Evolutionary conservation across 306 rosid species (phyloP).

Genomic region (Pterocarpus macrocarpus): DNA sequence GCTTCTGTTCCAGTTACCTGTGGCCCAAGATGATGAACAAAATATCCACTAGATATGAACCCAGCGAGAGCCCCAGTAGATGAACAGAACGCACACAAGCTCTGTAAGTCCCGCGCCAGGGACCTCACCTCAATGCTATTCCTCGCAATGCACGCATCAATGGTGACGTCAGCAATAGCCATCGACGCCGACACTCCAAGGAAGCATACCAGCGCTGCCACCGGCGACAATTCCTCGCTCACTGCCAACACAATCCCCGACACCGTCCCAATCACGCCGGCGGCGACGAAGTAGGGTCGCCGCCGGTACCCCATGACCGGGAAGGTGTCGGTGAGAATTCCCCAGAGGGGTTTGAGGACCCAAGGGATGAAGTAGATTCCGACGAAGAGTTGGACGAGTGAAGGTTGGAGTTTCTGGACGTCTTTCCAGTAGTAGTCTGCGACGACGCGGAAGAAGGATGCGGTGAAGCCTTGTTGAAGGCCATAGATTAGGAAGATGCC

Average conservation of each 20-base stretch:
- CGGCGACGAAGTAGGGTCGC: conserved; percentile 60
- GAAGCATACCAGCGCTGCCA: conserved; percentile 58
- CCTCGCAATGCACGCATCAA: conserved; percentile 82
- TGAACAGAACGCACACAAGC: conserved; percentile 70
- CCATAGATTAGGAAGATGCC: conserved; percentile 69
- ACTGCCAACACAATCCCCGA: conserved; percentile 54
- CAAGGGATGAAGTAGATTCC: conserved; percentile 75
- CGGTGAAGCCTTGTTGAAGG: conserved; percentile 70
- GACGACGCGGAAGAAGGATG: conserved; percentile 67
- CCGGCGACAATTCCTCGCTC: conserved; percentile 21
- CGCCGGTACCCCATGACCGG: conserved; percentile 67
- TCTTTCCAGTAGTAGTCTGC: conserved; percentile 87
- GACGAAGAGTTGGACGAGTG: conserved; percentile 61
- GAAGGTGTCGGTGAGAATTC: conserved; percentile 68
- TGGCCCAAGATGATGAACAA: conserved; percentile 70
- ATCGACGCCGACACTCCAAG: conserved; percentile 62
- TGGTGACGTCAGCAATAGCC: conserved; percentile 78
- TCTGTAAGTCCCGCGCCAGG: conserved; percentile 78
- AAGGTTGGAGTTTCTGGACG: conserved; percentile 71
- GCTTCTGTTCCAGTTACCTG: conserved; percentile 53
- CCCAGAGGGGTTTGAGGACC: conserved; percentile 84
- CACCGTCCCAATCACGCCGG: conserved; percentile 58
- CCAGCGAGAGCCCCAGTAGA: conserved; percentile 73
- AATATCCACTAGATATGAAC: conserved; percentile 64
- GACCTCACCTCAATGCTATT: conserved; percentile 65